Evolutionary conservation across 345 rosid species (phyloP).

Genomic region (Mangifera indica): DNA sequence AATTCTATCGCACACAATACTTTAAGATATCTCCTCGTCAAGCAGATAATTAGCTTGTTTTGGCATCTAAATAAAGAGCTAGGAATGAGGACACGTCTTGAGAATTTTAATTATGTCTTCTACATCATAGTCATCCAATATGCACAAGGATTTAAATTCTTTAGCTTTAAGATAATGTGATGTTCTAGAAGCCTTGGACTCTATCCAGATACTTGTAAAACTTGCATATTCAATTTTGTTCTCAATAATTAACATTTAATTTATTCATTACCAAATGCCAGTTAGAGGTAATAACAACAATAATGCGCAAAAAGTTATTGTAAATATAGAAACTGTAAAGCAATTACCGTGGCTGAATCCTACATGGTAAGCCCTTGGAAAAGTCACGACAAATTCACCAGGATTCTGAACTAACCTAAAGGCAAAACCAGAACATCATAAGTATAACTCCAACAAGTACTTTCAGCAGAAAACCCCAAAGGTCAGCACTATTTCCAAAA

Average conservation of each 20-base stretch:
- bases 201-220: not conserved
- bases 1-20: not conserved
- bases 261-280: conserved; percentile 14
- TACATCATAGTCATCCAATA: not conserved
- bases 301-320: conserved; percentile 5
- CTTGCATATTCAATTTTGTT: conserved; percentile 4
- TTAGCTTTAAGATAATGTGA: not conserved
- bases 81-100: not conserved
- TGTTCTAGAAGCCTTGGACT: conserved; percentile 6
- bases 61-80: conserved; percentile 1
- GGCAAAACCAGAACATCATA: conserved; percentile 27
- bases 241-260: not conserved
- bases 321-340: conserved; percentile 23
- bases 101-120: not conserved
- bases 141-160: not conserved
- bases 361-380: conserved; percentile 97
- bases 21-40: not conserved
- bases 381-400: conserved; percentile 99
- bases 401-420: conserved; percentile 93
- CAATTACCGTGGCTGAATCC: conserved; percentile 99
- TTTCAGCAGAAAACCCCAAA: conserved; percentile 19
- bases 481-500: not conserved
- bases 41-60: not conserved
- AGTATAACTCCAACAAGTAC: conserved; percentile 25
- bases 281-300: conserved; percentile 11